Evolutionary conservation across 192 early-diverging fungal genomes (phyloP).

Genomic region (Allomyces arbusculus): DNA sequence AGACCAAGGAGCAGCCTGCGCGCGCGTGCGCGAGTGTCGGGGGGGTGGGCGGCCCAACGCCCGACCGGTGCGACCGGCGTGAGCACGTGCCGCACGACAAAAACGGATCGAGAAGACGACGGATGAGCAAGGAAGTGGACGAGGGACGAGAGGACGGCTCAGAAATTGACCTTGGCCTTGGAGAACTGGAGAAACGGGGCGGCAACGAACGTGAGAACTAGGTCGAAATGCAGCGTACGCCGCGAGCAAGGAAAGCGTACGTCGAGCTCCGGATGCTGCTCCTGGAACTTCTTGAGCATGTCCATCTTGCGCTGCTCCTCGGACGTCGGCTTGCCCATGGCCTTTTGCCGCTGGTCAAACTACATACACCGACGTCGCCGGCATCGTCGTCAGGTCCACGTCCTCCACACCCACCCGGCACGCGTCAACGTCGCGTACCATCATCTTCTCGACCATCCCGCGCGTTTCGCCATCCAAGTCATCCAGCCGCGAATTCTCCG

Average conservation of each 20-base stretch:
- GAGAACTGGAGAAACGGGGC: background rate
- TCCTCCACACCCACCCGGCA: background rate
- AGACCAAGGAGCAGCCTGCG: too few relatives aligned
- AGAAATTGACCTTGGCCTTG: background rate
- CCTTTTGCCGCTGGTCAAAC: slow-evolving; percentile 80
- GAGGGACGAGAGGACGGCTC: background rate
- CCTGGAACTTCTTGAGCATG: slow-evolving; percentile 55
- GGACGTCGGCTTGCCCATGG: slow-evolving; percentile 49
- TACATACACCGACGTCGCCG: slow-evolving; percentile 6
- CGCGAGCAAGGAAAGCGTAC: background rate
- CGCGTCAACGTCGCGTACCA: slow-evolving; percentile 27
- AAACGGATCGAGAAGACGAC: too few relatives aligned
- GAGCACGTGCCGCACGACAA: too few relatives aligned
- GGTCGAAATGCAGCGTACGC: background rate
- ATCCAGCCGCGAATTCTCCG: slow-evolving; percentile 68
- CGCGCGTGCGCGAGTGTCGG: too few relatives aligned
- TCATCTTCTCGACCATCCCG: slow-evolving; percentile 89
- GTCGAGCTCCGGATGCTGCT: slow-evolving; percentile 6
- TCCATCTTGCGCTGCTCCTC: slow-evolving; percentile 59
- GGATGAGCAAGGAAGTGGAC: too few relatives aligned
- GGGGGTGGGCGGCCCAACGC: too few relatives aligned
- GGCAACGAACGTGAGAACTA: background rate
- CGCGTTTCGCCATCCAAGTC: slow-evolving; percentile 81
- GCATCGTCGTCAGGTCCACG: background rate
- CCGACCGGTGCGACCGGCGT: too few relatives aligned